These are phyloP conservation scores for Boletus sensibilis DNA, from an alignment of 768 basidiomycete species.

Conservation along the genomic window DNA sequence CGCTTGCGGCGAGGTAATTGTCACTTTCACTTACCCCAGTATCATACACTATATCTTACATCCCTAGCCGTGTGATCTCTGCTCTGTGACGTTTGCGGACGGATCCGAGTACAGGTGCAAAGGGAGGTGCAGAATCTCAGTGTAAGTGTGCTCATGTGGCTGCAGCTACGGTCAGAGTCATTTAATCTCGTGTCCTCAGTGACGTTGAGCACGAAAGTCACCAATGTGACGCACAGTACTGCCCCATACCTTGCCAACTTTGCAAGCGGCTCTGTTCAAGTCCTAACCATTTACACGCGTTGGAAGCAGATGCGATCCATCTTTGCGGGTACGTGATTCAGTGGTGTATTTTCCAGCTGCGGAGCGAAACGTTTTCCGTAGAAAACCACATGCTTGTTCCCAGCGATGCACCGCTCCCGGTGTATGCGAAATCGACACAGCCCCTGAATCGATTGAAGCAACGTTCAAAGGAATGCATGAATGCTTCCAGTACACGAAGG, in stretches of 20 bases:
- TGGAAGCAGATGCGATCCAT: conserved; percentile 42
- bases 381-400: conserved; percentile 50
- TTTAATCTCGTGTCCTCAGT: conserved; percentile 31
- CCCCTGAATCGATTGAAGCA: conserved; percentile 56
- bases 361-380: conserved; percentile 12
- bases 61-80: conserved; percentile 44
- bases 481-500: conserved; percentile 64
- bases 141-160: conserved; percentile 29
- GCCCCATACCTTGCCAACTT: conserved; percentile 53
- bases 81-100: conserved; percentile 22
- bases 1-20: conserved; percentile 52
- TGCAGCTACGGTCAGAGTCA: neutral
- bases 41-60: neutral
- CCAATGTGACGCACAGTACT: conserved; percentile 49
- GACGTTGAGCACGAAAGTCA: conserved; percentile 47
- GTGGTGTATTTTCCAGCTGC: neutral
- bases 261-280: conserved; percentile 52
- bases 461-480: conserved; percentile 61
- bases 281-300: conserved; percentile 51
- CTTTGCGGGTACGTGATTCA: conserved; percentile 52
- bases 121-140: conserved; percentile 42
- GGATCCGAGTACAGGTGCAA: conserved; percentile 38
- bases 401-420: conserved; percentile 45
- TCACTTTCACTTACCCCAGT: neutral
- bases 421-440: conserved; percentile 55